These are phyloP conservation scores for Leptographium procerum DNA, from an alignment of 2,329 filamentous ascomycete genomes.

Conservation along the genomic window DNA sequence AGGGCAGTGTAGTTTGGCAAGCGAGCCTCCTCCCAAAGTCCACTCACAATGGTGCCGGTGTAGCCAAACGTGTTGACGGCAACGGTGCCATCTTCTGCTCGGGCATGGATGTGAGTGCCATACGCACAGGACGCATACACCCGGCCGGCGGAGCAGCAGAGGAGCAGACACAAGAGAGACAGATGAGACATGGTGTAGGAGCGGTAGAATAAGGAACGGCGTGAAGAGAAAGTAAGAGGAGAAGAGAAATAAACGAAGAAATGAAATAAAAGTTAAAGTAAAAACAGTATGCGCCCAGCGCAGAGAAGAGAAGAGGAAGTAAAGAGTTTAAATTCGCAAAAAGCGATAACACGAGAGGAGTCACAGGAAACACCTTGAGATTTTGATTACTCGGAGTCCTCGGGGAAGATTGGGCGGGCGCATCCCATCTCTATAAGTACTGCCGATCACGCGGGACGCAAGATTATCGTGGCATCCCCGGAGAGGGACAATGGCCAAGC, in stretches of 20 bases:
- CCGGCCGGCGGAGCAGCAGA: neutral
- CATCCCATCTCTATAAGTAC: neutral
- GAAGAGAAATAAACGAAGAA: neutral
- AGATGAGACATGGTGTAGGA: neutral
- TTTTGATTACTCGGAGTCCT: neutral
- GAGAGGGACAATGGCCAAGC: too few species aligned
- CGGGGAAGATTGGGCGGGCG: too few species aligned
- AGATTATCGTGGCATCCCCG: too few species aligned
- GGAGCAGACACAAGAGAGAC: neutral
- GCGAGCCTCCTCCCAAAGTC: too few species aligned
- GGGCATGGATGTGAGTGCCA: slow-evolving; percentile 24
- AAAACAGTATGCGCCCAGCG: neutral
- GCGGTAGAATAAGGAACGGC: neutral
- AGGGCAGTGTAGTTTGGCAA: neutral
- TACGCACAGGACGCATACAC: slow-evolving; percentile 24
- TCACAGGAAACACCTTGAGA: neutral
- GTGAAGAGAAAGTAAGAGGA: neutral
- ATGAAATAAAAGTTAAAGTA: neutral
- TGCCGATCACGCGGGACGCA: too few species aligned
- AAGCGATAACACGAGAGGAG: neutral
- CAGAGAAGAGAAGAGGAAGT: neutral
- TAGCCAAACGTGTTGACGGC: slow-evolving; percentile 27
- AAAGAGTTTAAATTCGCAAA: neutral
- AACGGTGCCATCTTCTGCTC: slow-evolving; percentile 20
- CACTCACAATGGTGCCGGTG: slow-evolving; percentile 21